Evolutionary conservation across 495 filamentous ascomycete species (phyloP).

Genomic region (Podospora sp.): DNA sequence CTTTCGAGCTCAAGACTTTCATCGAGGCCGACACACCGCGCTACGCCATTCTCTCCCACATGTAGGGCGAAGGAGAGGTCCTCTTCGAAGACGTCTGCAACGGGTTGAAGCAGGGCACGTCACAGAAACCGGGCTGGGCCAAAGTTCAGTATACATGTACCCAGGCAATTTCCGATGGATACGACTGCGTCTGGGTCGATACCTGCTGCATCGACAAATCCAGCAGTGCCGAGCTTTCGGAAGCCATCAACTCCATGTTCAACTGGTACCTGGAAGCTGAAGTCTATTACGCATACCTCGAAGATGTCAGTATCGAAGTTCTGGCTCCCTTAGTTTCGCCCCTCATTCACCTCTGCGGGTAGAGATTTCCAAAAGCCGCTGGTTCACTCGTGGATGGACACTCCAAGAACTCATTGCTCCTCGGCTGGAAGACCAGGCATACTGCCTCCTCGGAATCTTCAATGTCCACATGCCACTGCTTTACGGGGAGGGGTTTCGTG

Average conservation of each 20-base stretch:
- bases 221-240: conserved; percentile 2
- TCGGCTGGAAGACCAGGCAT: neutral
- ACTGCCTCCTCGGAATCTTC: neutral
- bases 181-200: neutral
- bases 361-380: neutral
- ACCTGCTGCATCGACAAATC: conserved; percentile 10
- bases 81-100: neutral
- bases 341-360: neutral
- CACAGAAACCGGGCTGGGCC: neutral
- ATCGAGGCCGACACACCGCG: neutral
- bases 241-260: conserved; percentile 7
- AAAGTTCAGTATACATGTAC: neutral
- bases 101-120: neutral
- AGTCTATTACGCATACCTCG: neutral
- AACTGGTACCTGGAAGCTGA: neutral
- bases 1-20: neutral
- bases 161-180: neutral
- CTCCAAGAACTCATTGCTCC: conserved; percentile 9
- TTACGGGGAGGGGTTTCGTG: neutral
- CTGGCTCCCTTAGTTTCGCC: neutral
- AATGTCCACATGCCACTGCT: neutral
- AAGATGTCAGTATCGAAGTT: neutral
- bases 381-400: conserved; percentile 2
- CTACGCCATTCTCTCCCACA: conserved; percentile 14
- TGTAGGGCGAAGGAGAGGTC: conserved; percentile 11